Conservation (phyloP, 768 basidiomycete genomes). For the Boletus vermiculosoides region DNA sequence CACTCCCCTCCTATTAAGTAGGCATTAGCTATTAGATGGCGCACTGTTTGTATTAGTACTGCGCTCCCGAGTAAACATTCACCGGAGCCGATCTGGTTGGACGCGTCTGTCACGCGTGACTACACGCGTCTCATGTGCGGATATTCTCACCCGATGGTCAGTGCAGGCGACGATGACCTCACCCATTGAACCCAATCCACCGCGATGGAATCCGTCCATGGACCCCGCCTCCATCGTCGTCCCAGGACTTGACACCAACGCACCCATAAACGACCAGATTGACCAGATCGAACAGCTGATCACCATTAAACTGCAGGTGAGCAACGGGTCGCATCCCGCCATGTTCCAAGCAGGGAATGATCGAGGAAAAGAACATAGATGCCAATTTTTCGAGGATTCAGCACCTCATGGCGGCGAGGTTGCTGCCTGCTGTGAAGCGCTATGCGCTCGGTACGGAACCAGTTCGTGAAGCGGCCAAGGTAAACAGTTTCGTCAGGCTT, state of each 20-base stretch:
- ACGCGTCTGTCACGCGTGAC: slow-evolving; percentile 28
- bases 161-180: slow-evolving; percentile 27
- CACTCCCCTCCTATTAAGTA: neutral
- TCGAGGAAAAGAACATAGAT: slow-evolving; percentile 72
- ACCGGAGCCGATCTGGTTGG: neutral
- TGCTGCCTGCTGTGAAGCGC: slow-evolving; percentile 87
- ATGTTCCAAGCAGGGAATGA: slow-evolving; percentile 13
- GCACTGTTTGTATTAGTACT: neutral
- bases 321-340: neutral
- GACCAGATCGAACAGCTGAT: slow-evolving; percentile 96
- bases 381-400: slow-evolving; percentile 92
- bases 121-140: slow-evolving; percentile 6
- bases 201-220: slow-evolving; percentile 63
- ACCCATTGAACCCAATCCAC: slow-evolving; percentile 57
- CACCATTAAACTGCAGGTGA: slow-evolving; percentile 84
- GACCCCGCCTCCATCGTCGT: slow-evolving; percentile 65
- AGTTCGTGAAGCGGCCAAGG: slow-evolving; percentile 88
- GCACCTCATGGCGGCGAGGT: slow-evolving; percentile 70
- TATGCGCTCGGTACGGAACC: slow-evolving; percentile 87
- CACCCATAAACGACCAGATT: slow-evolving; percentile 76
- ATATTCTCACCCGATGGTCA: neutral
- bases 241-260: slow-evolving; percentile 69
- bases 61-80: neutral
- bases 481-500: slow-evolving; percentile 33
- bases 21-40: neutral